phyloP scores from a whole-genome alignment of 2,329 filamentous ascomycete species.

The Claviceps africana region DNA sequence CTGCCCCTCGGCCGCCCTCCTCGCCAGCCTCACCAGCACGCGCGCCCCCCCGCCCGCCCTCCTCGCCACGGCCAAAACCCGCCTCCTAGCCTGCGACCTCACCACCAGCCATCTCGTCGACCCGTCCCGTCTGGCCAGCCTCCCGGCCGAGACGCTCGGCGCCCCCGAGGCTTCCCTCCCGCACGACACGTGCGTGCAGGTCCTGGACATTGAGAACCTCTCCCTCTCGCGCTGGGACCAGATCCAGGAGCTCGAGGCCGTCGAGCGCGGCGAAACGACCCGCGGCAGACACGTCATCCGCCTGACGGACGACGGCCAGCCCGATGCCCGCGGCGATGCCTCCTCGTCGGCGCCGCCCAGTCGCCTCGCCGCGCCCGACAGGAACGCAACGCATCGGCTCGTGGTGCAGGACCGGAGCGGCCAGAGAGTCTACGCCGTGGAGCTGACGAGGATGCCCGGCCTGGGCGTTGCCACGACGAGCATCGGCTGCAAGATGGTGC shows the following conservation, averaged over 20 bases:
- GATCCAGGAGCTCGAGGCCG: constrained; percentile 64
- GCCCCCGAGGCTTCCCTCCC: constrained; percentile 42
- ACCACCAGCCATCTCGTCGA: constrained; percentile 36
- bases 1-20: constrained; percentile 41
- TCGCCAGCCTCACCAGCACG: constrained; percentile 45
- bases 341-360: neutral
- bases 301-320: constrained; percentile 27
- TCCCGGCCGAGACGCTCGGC: constrained; percentile 42
- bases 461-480: constrained; percentile 49
- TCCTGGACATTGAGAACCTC: constrained; percentile 78
- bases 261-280: constrained; percentile 58
- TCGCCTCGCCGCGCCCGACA: neutral
- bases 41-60: constrained; percentile 48
- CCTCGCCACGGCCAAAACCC: constrained; percentile 65
- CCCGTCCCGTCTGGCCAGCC: constrained; percentile 20
- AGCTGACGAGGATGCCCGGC: constrained; percentile 51
- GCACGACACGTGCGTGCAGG: constrained; percentile 59
- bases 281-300: constrained; percentile 72
- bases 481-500: constrained; percentile 71
- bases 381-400: constrained; percentile 58
- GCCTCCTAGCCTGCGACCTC: constrained; percentile 67
- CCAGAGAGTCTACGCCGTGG: constrained; percentile 54
- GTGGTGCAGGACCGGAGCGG: constrained; percentile 70
- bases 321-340: neutral
- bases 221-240: constrained; percentile 71